phyloP scores from a whole-genome alignment of 257 asterid species.

The Striga asiatica region DNA sequence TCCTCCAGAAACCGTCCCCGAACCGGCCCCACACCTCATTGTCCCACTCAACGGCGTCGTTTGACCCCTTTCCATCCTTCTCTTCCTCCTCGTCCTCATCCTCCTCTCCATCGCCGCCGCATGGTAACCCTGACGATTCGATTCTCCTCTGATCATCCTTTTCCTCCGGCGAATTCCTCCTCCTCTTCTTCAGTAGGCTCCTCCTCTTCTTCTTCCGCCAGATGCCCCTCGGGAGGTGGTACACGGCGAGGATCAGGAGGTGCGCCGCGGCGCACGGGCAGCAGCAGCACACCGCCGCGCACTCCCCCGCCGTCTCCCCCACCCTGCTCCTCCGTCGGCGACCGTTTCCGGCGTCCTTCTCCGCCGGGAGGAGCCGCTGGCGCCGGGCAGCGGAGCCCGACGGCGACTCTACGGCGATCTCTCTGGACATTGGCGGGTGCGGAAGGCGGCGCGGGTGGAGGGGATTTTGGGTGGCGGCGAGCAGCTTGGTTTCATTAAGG shows the following conservation, averaged over 20 bases:
- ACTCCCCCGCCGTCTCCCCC: conserved; percentile 48
- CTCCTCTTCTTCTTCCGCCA: conserved; percentile 40
- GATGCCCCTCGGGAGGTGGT: conserved; percentile 31
- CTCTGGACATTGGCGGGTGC: conserved; percentile 19
- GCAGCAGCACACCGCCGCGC: conserved; percentile 53
- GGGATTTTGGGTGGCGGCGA: neutral
- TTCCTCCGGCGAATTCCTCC: conserved; percentile 14
- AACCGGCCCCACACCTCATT: conserved; percentile 39
- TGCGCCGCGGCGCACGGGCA: conserved; percentile 41
- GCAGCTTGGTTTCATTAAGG: neutral
- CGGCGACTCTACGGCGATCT: conserved; percentile 17
- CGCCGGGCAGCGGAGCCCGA: conserved; percentile 14
- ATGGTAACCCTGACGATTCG: conserved; percentile 1
- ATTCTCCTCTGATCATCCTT: conserved; percentile 11
- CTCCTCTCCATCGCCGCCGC: conserved; percentile 15
- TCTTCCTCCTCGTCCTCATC: conserved; percentile 22
- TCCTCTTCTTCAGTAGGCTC: conserved; percentile 24
- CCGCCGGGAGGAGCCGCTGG: conserved; percentile 25
- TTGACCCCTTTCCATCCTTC: neutral
- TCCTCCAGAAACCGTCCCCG: conserved; percentile 50
- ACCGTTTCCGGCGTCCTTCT: neutral
- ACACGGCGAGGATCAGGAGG: conserved; percentile 32
- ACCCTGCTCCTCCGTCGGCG: conserved; percentile 26
- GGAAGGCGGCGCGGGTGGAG: neutral
- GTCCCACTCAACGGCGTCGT: conserved; percentile 38